Conservation (phyloP, 2,329 filamentous ascomycete species). For the Aspergillus uvarum region DNA sequence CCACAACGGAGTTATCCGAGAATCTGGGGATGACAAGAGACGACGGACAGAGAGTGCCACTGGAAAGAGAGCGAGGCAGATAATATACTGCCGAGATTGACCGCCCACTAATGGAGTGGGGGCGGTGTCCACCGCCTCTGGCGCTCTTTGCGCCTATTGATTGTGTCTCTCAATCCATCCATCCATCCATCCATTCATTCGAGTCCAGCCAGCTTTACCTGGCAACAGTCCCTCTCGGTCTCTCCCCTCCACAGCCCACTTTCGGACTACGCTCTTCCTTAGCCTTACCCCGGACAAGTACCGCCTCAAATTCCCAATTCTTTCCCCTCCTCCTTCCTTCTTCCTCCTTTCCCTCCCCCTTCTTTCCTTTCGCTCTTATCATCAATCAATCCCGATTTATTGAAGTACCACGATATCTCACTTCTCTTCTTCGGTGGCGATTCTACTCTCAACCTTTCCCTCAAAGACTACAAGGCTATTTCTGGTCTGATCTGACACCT, state of each 20-base stretch:
- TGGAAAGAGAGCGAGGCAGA: neutral
- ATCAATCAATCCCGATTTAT: neutral
- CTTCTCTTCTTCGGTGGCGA: neutral
- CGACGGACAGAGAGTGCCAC: neutral
- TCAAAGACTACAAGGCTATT: neutral
- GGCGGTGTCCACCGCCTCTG: constrained; percentile 7
- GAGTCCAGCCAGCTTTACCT: too few species aligned
- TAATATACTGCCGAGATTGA: constrained; percentile 12
- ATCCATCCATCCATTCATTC: too few species aligned
- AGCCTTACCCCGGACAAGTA: neutral
- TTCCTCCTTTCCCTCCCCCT: neutral
- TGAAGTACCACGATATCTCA: too few species aligned
- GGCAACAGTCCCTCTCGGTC: neutral
- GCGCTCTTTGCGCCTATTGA: constrained; percentile 1
- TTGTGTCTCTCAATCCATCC: neutral
- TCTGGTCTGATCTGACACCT: neutral
- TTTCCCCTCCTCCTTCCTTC: neutral
- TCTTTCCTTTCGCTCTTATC: neutral
- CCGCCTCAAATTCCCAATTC: constrained; percentile 1
- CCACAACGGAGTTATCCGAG: neutral
- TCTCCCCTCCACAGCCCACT: neutral
- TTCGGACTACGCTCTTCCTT: neutral
- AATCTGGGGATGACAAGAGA: neutral
- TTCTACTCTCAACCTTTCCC: too few species aligned
- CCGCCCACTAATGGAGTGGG: constrained; percentile 7